Percentiles rank a stretch among this genome's conserved stretches.
phyloP scores from a whole-genome alignment of 768 basidiomycete species.

The Pleurotus cornucopiae region DNA sequence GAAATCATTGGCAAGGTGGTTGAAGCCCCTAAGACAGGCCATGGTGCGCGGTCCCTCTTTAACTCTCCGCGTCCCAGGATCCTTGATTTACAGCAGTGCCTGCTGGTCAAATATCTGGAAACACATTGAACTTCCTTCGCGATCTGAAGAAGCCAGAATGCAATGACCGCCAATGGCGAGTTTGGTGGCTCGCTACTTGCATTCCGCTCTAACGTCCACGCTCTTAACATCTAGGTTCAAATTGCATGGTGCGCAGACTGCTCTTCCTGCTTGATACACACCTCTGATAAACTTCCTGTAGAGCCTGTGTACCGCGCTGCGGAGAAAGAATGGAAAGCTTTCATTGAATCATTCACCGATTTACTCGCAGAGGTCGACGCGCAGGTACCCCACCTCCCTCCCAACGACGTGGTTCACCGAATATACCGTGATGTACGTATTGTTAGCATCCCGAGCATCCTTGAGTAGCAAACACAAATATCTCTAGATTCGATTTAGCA shows the following conservation, averaged over 20 bases:
- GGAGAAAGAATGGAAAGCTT: constrained; percentile 87
- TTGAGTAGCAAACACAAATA: neutral
- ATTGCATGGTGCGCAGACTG: constrained; percentile 50
- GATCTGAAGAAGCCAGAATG: constrained; percentile 69
- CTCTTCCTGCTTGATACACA: no score
- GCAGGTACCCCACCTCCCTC: constrained; percentile 83
- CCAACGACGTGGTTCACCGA: constrained; percentile 88
- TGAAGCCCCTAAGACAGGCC: constrained; percentile 79
- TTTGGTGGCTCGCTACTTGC: neutral
- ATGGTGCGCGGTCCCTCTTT: constrained; percentile 40
- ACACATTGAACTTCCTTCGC: constrained; percentile 75
- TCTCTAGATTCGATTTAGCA: constrained; percentile 77
- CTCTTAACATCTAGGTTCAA: constrained; percentile 61
- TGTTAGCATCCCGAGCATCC: no score
- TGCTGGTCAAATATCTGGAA: constrained; percentile 80
- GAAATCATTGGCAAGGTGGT: constrained; percentile 74
- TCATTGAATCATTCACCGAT: constrained; percentile 68
- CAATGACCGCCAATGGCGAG: constrained; percentile 83
- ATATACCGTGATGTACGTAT: constrained; percentile 80
- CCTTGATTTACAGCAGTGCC: constrained; percentile 46
- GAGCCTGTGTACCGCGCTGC: constrained; percentile 79
- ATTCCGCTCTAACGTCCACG: no score
- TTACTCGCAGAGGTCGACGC: constrained; percentile 69
- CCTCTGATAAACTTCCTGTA: constrained; percentile 19
- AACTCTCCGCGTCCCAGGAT: neutral